A percentile compares a stretch with the other conserved stretches of the same genome.
Evolutionary conservation across 768 basidiomycete genomes (phyloP).

Genomic region (Calocybe indica): DNA sequence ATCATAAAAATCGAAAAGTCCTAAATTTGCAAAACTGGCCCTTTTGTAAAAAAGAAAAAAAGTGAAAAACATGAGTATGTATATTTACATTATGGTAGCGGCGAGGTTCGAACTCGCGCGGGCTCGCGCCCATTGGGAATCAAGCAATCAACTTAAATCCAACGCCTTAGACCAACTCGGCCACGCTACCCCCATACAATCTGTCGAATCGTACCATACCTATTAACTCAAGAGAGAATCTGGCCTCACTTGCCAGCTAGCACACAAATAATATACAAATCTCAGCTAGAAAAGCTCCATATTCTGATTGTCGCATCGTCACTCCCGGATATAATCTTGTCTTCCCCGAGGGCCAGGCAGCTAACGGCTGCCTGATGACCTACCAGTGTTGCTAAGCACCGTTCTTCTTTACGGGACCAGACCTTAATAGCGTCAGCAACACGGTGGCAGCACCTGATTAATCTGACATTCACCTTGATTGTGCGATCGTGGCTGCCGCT

Average conservation of each 20-base stretch:
- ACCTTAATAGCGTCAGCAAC: conserved; percentile 46
- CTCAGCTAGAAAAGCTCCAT: conserved; percentile 63
- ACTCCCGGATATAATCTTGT: conserved; percentile 94
- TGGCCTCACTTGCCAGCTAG: neutral
- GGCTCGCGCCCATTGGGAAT: conserved; percentile 79
- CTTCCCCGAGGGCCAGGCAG: conserved; percentile 84
- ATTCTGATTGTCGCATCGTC: conserved; percentile 86
- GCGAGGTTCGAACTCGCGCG: conserved; percentile 93
- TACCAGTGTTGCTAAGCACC: conserved; percentile 83
- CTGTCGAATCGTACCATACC: neutral
- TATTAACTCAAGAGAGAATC: neutral
- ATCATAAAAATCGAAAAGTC: no score
- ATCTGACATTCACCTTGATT: conserved; percentile 69
- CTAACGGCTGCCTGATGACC: conserved; percentile 95
- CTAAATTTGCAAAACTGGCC: no score
- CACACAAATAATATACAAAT: neutral
- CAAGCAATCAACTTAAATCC: conserved; percentile 69
- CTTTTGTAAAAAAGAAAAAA: conserved; percentile 11
- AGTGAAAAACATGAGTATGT: neutral
- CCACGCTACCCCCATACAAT: conserved; percentile 50
- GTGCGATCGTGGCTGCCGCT: conserved; percentile 94
- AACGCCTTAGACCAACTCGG: conserved; percentile 91
- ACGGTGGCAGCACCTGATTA: neutral
- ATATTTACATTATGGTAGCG: conserved; percentile 50
- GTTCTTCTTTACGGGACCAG: conserved; percentile 88